phyloP scores from a whole-genome alignment of 495 filamentous ascomycete genomes.

The Neurospora pannonica region DNA sequence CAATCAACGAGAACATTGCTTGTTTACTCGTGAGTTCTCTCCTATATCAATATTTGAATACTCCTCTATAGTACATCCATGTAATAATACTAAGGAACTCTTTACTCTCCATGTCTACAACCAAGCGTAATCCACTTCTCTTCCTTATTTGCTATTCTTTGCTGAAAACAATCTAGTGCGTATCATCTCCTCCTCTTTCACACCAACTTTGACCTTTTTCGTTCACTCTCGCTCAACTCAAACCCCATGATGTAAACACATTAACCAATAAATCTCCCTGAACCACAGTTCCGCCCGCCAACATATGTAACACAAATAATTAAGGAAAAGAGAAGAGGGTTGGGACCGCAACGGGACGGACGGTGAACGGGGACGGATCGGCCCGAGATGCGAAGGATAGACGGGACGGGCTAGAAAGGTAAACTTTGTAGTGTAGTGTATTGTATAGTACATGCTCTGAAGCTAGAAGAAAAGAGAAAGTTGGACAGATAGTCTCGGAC shows the following conservation, averaged over 20 bases:
- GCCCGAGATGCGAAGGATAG: too few species aligned
- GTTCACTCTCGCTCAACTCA: too few species aligned
- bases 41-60: neutral
- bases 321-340: neutral
- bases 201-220: too few species aligned
- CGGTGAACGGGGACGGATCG: neutral
- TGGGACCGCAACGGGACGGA: neutral
- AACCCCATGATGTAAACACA: neutral
- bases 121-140: neutral
- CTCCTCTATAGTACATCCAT: neutral
- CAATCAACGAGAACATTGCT: neutral
- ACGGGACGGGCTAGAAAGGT: too few species aligned
- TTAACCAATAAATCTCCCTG: neutral
- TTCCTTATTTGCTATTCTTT: neutral
- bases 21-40: neutral
- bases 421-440: neutral
- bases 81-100: neutral
- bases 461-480: neutral
- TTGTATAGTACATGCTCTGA: slow-evolving; percentile 3
- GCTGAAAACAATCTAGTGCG: neutral
- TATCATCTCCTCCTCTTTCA: neutral
- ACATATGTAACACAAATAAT: neutral
- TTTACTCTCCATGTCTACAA: neutral
- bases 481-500: too few species aligned
- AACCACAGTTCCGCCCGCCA: neutral